Base-by-base conservation (phyloP, 2,329 filamentous ascomycete species). In the Alternaria sp. region DNA sequence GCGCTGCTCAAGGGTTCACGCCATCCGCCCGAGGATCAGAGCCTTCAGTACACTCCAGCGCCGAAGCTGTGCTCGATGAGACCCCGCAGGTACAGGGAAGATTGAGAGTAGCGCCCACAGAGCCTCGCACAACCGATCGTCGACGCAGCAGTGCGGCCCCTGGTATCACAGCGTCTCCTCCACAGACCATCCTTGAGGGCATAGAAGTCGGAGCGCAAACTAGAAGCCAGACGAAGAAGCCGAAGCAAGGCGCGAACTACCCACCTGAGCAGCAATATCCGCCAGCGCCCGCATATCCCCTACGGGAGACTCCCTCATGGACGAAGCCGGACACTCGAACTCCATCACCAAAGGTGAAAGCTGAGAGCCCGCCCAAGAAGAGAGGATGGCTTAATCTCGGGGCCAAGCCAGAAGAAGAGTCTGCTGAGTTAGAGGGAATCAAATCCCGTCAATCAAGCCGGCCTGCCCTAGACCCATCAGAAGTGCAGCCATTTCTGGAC, bases 261-360 rank as follows among this genome's bases (percentile, higher is more conserved):
- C 64, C 64, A n/a, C 69, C 64, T 28, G 67, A 70, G 4, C 43
- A 71, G 47, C 73, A 75, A 58, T 63, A 69, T 51, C 71, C 72
- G 56, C 64, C 63, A 33, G 69, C 72, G n/a, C 67, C 73, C 30
- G 55, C 59, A n/a, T 74, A 72, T 57, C 73, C 73, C 10, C n/a
- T 51, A 28, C 71, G 71, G 20, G 64, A 74, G 23, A 72, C 67
- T 8, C 72, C 74, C 12, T 41, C 43, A 21, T 75, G 74, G 70
- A 67, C 64, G 11, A 70, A 63, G 41, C 68, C 68, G 47, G 68
- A 74, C 44, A 65, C 53, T 11, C 60, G 64, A 0, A 65, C 64
- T 10, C 68, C 71, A 23, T 67, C 65, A 26, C 67, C 54, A 15
- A 63, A 58, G 55, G 54, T 51, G 10, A 60, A 58, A 20, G 23